phyloP scores from a whole-genome alignment of 805 yeast genomes.

The Candida ipomoeae region DNA sequence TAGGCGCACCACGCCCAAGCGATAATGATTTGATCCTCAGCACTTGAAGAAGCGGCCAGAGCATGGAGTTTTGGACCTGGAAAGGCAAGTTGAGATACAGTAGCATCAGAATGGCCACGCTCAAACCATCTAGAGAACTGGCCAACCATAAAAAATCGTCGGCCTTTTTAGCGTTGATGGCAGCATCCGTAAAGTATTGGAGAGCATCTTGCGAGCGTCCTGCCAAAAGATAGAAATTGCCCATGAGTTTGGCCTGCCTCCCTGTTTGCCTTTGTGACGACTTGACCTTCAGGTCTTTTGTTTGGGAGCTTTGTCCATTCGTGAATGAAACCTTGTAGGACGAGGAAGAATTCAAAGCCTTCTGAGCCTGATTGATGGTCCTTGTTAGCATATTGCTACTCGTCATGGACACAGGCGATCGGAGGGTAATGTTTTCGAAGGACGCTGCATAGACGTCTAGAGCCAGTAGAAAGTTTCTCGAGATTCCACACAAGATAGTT shows the following conservation, averaged over 20 bases:
- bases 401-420: constrained; percentile 72
- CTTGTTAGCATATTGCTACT: constrained; percentile 43
- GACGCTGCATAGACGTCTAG: constrained; percentile 69
- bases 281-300: constrained; percentile 30
- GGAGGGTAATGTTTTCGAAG: constrained; percentile 70
- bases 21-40: constrained; percentile 23
- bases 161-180: constrained; percentile 50
- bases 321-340: constrained; percentile 32
- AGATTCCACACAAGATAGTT: constrained; percentile 69
- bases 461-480: constrained; percentile 57
- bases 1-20: constrained; percentile 36
- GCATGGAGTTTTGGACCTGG: constrained; percentile 40
- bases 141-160: constrained; percentile 87
- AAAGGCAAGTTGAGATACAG: constrained; percentile 52
- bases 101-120: constrained; percentile 59
- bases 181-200: constrained; percentile 69
- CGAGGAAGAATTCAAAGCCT: constrained; percentile 39
- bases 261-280: constrained; percentile 53
- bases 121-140: constrained; percentile 78
- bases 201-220: constrained; percentile 76
- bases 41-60: constrained; percentile 31
- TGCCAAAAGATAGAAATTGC: constrained; percentile 71
- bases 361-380: constrained; percentile 40
- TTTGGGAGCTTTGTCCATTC: constrained; percentile 10
- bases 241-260: constrained; percentile 70